phyloP scores from a whole-genome alignment of 2,329 filamentous ascomycete genomes.

The Cordyceps javanica region DNA sequence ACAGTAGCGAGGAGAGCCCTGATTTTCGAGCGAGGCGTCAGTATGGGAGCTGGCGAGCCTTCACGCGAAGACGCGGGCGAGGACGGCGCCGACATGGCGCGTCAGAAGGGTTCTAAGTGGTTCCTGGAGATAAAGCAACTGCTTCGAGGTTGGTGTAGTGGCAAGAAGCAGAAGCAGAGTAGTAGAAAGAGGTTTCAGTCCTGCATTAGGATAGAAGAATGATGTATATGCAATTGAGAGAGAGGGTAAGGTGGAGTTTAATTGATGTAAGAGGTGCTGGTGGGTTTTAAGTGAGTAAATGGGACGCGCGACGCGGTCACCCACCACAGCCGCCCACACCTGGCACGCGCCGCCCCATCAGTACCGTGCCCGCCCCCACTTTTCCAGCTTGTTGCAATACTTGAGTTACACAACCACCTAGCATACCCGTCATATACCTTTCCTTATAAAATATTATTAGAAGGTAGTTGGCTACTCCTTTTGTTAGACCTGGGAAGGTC shows the following conservation, averaged over 20 bases:
- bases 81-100: constrained; percentile 30
- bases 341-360: constrained; percentile 8
- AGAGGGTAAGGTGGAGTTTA: neutral
- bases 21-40: constrained; percentile 50
- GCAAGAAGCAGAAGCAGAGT: neutral
- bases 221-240: neutral
- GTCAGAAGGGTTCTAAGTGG: neutral
- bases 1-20: constrained; percentile 46
- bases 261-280: neutral
- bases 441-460: too few species aligned
- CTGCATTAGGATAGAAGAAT: neutral
- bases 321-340: neutral
- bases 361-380: neutral
- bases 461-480: too few species aligned
- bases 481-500: too few species aligned
- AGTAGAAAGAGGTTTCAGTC: neutral
- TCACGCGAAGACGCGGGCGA: constrained; percentile 37
- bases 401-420: too few species aligned
- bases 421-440: too few species aligned
- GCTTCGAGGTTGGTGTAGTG: neutral
- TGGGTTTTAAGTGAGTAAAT: neutral
- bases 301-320: constrained; percentile 11
- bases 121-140: neutral
- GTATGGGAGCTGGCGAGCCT: constrained; percentile 34
- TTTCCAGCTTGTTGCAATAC: too few species aligned